A percentile compares a stretch with the other conserved stretches of the same genome.
Conservation (phyloP, 805 yeast species). For the Saccharomycopsis sp. region DNA sequence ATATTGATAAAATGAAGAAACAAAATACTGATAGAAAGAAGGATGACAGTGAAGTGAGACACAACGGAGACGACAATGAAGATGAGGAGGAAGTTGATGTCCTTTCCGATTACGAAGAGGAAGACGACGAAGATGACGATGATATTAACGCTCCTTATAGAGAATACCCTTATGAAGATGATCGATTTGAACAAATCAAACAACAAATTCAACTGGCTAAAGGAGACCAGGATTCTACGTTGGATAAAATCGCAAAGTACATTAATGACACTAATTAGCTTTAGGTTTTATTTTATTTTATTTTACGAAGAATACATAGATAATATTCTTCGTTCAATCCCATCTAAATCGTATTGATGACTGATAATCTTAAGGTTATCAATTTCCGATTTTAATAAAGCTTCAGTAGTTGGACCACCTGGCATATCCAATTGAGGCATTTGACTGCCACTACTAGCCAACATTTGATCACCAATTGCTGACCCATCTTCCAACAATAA, state of each 20-base stretch:
- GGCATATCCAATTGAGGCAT: slow-evolving; percentile 37
- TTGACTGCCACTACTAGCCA: slow-evolving; percentile 27
- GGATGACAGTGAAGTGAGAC: slow-evolving; percentile 40
- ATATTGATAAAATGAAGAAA: slow-evolving; percentile 39
- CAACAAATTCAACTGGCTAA: slow-evolving; percentile 10
- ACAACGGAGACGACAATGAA: slow-evolving; percentile 29
- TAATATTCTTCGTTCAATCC: slow-evolving; percentile 54
- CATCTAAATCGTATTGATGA: slow-evolving; percentile 49
- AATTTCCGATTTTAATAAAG: slow-evolving; percentile 60
- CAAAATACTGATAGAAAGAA: slow-evolving; percentile 32
- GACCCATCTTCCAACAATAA: slow-evolving; percentile 51
- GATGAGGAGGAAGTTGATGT: slow-evolving; percentile 41
- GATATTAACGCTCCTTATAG: slow-evolving; percentile 16
- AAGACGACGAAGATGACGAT: slow-evolving; percentile 28
- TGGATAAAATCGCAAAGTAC: slow-evolving; percentile 19
- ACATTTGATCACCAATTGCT: slow-evolving; percentile 39
- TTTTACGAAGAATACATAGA: slow-evolving; percentile 3
- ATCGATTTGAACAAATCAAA: slow-evolving; percentile 19
- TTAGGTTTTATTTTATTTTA: no score
- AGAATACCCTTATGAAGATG: slow-evolving; percentile 20
- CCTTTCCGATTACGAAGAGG: slow-evolving; percentile 47
- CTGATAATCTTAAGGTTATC: slow-evolving; percentile 62
- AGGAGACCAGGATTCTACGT: slow-evolving; percentile 10
- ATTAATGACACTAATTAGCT: slow-evolving; percentile 15
- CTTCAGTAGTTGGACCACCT: slow-evolving; percentile 56